Evolutionary conservation across 2,329 filamentous ascomycete species (phyloP).

Genomic region (Clonostachys rhizophaga): DNA sequence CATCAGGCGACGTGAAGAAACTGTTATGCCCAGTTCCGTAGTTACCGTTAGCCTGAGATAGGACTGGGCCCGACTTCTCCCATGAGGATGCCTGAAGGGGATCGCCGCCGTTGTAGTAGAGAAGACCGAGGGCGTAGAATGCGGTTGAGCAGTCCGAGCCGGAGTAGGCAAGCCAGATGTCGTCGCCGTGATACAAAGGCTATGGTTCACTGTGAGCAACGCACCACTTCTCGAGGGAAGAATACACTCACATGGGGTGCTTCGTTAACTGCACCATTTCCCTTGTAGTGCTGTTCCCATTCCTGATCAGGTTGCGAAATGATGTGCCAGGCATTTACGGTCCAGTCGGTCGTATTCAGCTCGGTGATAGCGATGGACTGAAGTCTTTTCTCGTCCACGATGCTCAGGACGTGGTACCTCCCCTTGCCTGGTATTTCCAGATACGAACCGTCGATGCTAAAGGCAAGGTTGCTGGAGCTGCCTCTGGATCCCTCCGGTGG

Average conservation of each 20-base stretch:
- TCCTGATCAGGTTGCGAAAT: slow-evolving; percentile 43
- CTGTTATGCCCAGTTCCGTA: slow-evolving; percentile 54
- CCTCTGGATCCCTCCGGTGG: background rate
- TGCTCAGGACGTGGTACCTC: slow-evolving; percentile 35
- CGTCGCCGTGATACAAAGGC: slow-evolving; percentile 43
- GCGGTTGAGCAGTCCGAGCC: slow-evolving; percentile 53
- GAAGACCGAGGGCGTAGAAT: slow-evolving; percentile 45
- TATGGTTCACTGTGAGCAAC: slow-evolving; percentile 11
- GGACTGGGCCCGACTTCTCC: slow-evolving; percentile 46
- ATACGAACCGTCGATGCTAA: background rate
- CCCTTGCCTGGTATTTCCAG: slow-evolving; percentile 39
- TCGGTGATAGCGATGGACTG: background rate
- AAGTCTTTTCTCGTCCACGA: background rate
- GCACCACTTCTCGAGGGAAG: too few relatives aligned
- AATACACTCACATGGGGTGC: background rate
- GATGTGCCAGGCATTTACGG: slow-evolving; percentile 23
- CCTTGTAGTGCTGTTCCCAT: slow-evolving; percentile 37
- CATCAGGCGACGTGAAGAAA: slow-evolving; percentile 53
- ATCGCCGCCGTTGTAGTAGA: slow-evolving; percentile 49
- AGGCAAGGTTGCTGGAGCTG: background rate
- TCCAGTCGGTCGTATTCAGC: slow-evolving; percentile 18
- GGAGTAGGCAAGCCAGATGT: slow-evolving; percentile 46
- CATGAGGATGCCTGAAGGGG: slow-evolving; percentile 37
- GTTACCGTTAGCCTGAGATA: slow-evolving; percentile 49
- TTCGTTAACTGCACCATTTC: background rate